These are phyloP conservation scores for Penicillium freii DNA, from an alignment of 2,329 filamentous ascomycete genomes.

Conservation along the genomic window DNA sequence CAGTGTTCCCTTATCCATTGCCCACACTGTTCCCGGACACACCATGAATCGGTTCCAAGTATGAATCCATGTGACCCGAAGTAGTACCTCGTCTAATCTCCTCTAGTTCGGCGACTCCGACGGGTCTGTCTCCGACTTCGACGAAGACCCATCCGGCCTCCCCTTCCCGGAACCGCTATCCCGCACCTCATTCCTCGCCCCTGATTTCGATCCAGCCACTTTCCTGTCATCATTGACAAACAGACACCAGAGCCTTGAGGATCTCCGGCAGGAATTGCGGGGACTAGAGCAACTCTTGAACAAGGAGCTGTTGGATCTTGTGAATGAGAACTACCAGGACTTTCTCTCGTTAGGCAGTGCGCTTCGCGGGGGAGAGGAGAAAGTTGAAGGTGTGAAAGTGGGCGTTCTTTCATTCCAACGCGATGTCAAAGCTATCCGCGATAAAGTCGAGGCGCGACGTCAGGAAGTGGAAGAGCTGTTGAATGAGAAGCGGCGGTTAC, in stretches of 20 bases:
- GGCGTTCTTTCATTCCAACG: slow-evolving; percentile 81
- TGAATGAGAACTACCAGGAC: slow-evolving; percentile 91
- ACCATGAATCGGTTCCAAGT: slow-evolving; percentile 38
- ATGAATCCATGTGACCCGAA: slow-evolving; percentile 13
- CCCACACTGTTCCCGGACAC: slow-evolving; percentile 5
- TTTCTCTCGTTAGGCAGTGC: slow-evolving; percentile 82
- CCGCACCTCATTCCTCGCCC: slow-evolving; percentile 75
- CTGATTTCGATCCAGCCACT: slow-evolving; percentile 71
- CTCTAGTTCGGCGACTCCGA: slow-evolving; percentile 46
- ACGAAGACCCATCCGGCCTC: slow-evolving; percentile 64
- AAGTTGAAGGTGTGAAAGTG: slow-evolving; percentile 84
- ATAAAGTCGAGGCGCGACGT: slow-evolving; percentile 62
- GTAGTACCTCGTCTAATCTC: neutral
- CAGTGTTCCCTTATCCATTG: slow-evolving; percentile 8
- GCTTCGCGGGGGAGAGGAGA: slow-evolving; percentile 83
- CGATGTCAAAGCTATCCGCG: slow-evolving; percentile 72
- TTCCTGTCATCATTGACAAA: slow-evolving; percentile 83
- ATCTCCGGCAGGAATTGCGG: slow-evolving; percentile 81
- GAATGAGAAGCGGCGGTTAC: slow-evolving; percentile 64
- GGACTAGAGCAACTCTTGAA: slow-evolving; percentile 75
- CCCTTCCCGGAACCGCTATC: slow-evolving; percentile 86
- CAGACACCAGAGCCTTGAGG: slow-evolving; percentile 93
- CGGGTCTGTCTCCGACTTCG: slow-evolving; percentile 50
- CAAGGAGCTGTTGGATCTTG: slow-evolving; percentile 85
- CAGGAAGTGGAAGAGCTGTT: slow-evolving; percentile 62